Conservation (phyloP, 768 basidiomycete species). For the Termitomyces sp. region DNA sequence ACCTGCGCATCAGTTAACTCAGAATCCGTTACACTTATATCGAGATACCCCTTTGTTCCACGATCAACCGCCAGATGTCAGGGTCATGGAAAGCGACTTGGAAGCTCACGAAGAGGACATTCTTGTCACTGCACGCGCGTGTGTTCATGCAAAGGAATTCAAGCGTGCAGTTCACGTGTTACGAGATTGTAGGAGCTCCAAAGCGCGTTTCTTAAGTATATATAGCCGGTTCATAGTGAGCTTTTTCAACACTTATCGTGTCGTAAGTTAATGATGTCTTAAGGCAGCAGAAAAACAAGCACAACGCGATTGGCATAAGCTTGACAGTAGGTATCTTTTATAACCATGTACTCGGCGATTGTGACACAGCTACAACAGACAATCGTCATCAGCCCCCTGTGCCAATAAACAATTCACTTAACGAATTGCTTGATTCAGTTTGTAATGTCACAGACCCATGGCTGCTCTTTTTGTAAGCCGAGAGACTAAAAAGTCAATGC, state of each 20-base stretch:
- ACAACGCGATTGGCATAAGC: constrained; percentile 79
- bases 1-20: constrained; percentile 24
- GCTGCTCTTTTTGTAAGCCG: constrained; percentile 72
- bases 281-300: constrained; percentile 84
- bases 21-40: constrained; percentile 23
- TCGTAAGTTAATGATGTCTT: background rate
- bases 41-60: constrained; percentile 30
- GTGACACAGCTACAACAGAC: constrained; percentile 31
- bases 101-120: constrained; percentile 65
- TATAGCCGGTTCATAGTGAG: constrained; percentile 87
- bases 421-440: constrained; percentile 55
- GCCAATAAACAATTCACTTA: constrained; percentile 56
- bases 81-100: constrained; percentile 35
- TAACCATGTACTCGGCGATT: background rate
- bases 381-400: constrained; percentile 63
- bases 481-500: background rate
- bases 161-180: constrained; percentile 65
- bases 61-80: constrained; percentile 25
- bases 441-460: constrained; percentile 66
- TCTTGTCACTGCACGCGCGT: constrained; percentile 66
- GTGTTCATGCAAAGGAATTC: constrained; percentile 75
- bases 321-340: constrained; percentile 51
- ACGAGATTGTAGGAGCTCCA: constrained; percentile 57
- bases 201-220: constrained; percentile 67
- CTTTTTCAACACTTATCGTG: constrained; percentile 11